Base-by-base conservation (phyloP, 2,329 filamentous ascomycete species). In the Ciborinia camelliae region DNA sequence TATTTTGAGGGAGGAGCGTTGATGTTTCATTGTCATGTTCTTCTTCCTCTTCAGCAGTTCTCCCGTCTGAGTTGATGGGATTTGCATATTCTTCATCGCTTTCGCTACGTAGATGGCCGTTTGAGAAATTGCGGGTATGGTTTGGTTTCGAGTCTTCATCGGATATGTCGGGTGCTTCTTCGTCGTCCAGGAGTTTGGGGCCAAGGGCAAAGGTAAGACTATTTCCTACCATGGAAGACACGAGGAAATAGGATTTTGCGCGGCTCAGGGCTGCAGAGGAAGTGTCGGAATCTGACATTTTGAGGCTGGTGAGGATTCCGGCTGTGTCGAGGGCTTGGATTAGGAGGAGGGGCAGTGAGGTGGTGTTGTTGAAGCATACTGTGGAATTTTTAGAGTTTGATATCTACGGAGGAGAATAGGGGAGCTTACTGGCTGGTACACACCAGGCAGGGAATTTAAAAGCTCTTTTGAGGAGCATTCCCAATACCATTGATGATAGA, bases 151-250 rank as follows among this genome's bases (percentile, higher is more conserved):
- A 45, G 1, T 74, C 69, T 12, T 73, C 70, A 14, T 72, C 69
- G 4, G 74, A 66, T 8, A 48, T 28, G 8, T 78, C 75, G 0
- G 78, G 76, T 1, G 72, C 73, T 63, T 78, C 72, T 66, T 78
- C 77, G 0, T 72, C 74, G 67, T 83, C 82, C 48, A 89, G 79
- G 43, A 89, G 76, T 20, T 80, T 77, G 0, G 86, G 86, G 0
- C 86, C 87, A 3, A 89, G 76, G 0, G 84, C 84, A 72, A 89
- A 90, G 0, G 86, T 89, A 66, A 89, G 75, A 61, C 82, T 84
- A 70, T 86, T 88, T 54, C 81, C 82, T 20, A 89, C 79, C 64
- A 87, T 88, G 39, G 54, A 57, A 7, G 54, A 88, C 66, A 90
- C 81, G 7, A 90, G 76, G 71, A 90, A 88, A 73, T 88, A 90